A percentile compares a stretch with the other conserved stretches of the same genome.
Conservation (phyloP, 129 eudicot genomes). For the Tagetes erecta region DNA sequence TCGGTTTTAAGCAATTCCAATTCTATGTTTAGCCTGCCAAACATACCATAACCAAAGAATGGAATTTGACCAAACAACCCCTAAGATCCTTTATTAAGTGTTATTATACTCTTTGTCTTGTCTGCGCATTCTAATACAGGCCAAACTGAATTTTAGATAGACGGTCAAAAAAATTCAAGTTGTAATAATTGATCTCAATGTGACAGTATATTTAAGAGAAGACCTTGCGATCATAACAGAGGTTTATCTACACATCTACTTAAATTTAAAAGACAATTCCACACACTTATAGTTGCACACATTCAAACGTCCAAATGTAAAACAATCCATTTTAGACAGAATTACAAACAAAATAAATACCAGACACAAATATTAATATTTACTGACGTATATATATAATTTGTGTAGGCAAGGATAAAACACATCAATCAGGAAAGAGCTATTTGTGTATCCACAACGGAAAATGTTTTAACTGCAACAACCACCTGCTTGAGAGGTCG, state of each 20-base stretch:
- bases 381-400: conserved; percentile 21
- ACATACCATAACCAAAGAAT: too few relatives aligned
- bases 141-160: too few relatives aligned
- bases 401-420: conserved; percentile 10
- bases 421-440: conserved; percentile 8
- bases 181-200: too few relatives aligned
- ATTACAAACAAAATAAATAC: conserved; percentile 18
- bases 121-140: too few relatives aligned
- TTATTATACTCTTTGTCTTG: too few relatives aligned
- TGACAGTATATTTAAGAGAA: too few relatives aligned
- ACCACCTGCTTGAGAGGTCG: conserved; percentile 62
- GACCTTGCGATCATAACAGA: too few relatives aligned
- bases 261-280: neutral
- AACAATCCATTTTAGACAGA: conserved; percentile 6
- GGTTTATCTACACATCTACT: neutral
- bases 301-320: neutral
- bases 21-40: too few relatives aligned
- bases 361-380: conserved; percentile 17
- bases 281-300: conserved; percentile 4
- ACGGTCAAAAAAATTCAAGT: too few relatives aligned
- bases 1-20: too few relatives aligned
- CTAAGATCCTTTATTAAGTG: too few relatives aligned
- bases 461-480: conserved; percentile 56
- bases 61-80: too few relatives aligned
- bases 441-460: neutral